Base-by-base conservation (phyloP, 768 basidiomycete genomes). In the Suillus subaureus region DNA sequence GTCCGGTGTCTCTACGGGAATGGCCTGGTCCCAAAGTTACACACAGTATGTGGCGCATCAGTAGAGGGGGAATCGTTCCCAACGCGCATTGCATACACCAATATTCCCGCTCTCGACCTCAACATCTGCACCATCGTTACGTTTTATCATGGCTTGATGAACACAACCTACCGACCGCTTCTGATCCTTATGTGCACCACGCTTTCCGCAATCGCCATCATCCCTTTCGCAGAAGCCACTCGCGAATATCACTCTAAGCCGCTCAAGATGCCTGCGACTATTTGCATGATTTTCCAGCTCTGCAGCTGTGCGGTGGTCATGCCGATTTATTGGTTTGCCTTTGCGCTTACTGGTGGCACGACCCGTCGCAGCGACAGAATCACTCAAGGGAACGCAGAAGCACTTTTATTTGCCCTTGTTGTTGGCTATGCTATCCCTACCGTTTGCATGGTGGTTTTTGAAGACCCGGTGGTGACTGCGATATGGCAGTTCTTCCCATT, bases 401-500 rank as follows among this genome's bases (percentile, higher is more conserved):
- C 83, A 6, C 74, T 83, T 28, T 64, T 82, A 18, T 85, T 85
- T 67, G 80, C 79, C 2, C 37, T 84, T 31, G 42, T 82, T 33
- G 69, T 79, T n/a, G 85, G 85, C 6, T 78, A 73, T 13, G 72
- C 72, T 11, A 77, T 84, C 18, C 84, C 84, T 33, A 78, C 83
- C 6, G 67, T 80, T 35, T 77, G 77, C 57, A 79, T 87, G 77
- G 64, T 85, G 65, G 58, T 78, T 61, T 65, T 84, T 31, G 69
- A 76, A 33, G 83, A 86, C 62, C 78, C 82, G 0, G 66, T 74
- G 52, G 74, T 85, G 43, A 85, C 83, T 18, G 82, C 82, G 31
- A 76, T 84, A 23, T 87, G 85, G 85, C 84, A 85, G 66, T 64
- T 78, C 31, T 85, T 82, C 68, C 85, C 85, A 15, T 39, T 81